These are phyloP conservation scores for Stagonosporopsis vannaccii DNA, from an alignment of 2,329 filamentous ascomycete genomes.

Conservation along the genomic window DNA sequence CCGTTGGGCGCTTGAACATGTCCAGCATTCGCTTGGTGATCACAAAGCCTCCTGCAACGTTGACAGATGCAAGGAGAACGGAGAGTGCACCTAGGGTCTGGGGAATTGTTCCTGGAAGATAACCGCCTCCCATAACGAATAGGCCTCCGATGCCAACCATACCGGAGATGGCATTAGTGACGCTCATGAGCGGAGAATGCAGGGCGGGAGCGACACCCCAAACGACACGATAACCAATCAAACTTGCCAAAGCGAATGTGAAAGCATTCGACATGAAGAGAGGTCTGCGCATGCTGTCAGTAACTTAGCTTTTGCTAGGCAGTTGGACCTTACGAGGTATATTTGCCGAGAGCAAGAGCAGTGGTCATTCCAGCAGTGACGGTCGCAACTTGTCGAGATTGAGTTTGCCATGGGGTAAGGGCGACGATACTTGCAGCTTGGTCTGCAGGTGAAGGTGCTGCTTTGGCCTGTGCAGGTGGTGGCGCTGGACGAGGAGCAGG, in stretches of 20 bases:
- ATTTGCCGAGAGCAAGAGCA: constrained; percentile 77
- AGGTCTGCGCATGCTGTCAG: constrained; percentile 54
- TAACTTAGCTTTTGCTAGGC: background rate
- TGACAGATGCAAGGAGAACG: constrained; percentile 85
- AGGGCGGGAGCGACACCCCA: constrained; percentile 86
- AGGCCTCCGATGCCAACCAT: constrained; percentile 88
- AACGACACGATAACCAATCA: constrained; percentile 87
- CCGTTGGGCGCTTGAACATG: constrained; percentile 69
- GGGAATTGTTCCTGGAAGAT: constrained; percentile 69
- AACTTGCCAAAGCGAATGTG: constrained; percentile 80
- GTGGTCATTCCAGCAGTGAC: constrained; percentile 81
- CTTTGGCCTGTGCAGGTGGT: constrained; percentile 61
- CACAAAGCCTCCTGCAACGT: constrained; percentile 87
- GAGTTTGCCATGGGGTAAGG: constrained; percentile 83
- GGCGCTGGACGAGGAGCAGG: constrained; percentile 74
- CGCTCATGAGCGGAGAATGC: constrained; percentile 89
- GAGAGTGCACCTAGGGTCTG: constrained; percentile 79
- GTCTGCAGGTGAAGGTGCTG: constrained; percentile 41
- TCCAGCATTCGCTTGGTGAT: constrained; percentile 94
- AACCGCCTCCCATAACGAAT: constrained; percentile 85
- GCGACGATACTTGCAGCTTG: constrained; percentile 65
- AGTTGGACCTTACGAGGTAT: constrained; percentile 62
- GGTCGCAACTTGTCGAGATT: constrained; percentile 74
- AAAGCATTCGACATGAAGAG: constrained; percentile 89
- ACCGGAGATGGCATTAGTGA: constrained; percentile 90